Evolutionary conservation across 768 basidiomycete species (phyloP), one percentile per base, ranked within the genome.

Genomic region (Botryobasidium botryosum): DNA sequence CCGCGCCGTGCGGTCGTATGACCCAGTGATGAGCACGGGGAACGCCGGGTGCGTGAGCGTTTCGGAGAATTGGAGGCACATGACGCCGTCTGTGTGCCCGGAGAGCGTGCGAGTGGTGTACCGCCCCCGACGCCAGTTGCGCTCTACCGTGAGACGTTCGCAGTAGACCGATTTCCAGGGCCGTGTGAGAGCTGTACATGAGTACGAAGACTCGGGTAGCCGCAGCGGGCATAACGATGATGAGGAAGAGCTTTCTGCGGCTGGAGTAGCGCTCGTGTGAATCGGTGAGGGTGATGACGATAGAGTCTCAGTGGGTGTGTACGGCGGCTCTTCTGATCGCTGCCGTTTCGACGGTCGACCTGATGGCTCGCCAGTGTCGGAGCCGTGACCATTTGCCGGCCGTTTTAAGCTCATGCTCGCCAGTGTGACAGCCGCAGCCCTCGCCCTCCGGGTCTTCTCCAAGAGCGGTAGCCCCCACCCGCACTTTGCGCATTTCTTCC

Each of bases 131-230:
- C 92, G 75, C 94, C 94, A 99, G 60, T 99, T 99, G 39, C 90
- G 75, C 62, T 96, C 94, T 35, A 99, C 75, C 17, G 79, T 77
- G 60, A 97, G 75, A n/a, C 94, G 79, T 59, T 99, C 94, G 57
- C 83, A 86, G 61, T 97, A 99, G 17, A 99, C 92, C 51, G 84
- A 79, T 59, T 99, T 99, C 94, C 94, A 99, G 0, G 92, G 94
- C 35, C 90, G 75, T 13, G 86, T 91, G 48, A 72, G 53, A 26
- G 41, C 42, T 27, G 32, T n/a, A 32, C 24, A 23, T 27, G 46
- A 38, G 3, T 41, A n/a, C 23, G 26, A 6, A 47, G 17, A 35
- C 43, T 18, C 21, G 39, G 21, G 40, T 21, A 39, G 38, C 3
- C 20, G 5, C 12, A 29, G 38, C 2, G 36, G 44, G n/a, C 13